Percentiles rank a stretch among this genome's conserved stretches.
Conservation (phyloP, 2,329 filamentous ascomycete species). For the Chaetomiaceae sp. region DNA sequence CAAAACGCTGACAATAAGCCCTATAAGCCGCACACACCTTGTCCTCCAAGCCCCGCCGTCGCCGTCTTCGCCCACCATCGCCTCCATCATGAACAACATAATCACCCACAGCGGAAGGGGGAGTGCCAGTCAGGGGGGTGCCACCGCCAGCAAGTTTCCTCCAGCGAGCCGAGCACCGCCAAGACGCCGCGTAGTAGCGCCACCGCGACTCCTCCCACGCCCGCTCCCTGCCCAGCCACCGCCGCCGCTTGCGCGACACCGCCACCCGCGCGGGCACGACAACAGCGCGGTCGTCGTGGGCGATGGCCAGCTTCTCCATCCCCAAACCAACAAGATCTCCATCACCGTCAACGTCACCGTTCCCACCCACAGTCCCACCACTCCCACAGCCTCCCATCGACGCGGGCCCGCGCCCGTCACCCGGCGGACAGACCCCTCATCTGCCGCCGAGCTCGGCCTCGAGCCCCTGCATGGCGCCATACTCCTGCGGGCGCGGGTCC, state of each 20-base stretch:
- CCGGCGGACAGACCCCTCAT: too few species aligned
- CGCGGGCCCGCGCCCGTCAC: too few species aligned
- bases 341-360: not conserved
- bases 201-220: slow-evolving; percentile 2
- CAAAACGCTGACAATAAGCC: slow-evolving; percentile 4
- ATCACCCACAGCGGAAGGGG: too few species aligned
- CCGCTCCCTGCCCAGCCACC: not conserved
- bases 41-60: not conserved
- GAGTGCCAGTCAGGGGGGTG: too few species aligned
- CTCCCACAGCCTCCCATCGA: too few species aligned
- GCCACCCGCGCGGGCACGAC: not conserved
- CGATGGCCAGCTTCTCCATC: not conserved
- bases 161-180: not conserved
- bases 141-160: not conserved
- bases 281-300: not conserved
- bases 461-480: slow-evolving; percentile 43
- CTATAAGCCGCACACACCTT: not conserved
- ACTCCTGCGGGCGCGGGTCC: slow-evolving; percentile 56
- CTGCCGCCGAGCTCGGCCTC: slow-evolving; percentile 53
- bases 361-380: not conserved
- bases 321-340: not conserved
- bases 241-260: not conserved
- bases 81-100: not conserved
- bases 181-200: slow-evolving; percentile 2
- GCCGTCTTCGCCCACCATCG: not conserved